Percentiles rank a stretch among this genome's conserved stretches.
Conservation (phyloP, 129 eudicot genomes). For the Gnaphalium uliginosum region DNA sequence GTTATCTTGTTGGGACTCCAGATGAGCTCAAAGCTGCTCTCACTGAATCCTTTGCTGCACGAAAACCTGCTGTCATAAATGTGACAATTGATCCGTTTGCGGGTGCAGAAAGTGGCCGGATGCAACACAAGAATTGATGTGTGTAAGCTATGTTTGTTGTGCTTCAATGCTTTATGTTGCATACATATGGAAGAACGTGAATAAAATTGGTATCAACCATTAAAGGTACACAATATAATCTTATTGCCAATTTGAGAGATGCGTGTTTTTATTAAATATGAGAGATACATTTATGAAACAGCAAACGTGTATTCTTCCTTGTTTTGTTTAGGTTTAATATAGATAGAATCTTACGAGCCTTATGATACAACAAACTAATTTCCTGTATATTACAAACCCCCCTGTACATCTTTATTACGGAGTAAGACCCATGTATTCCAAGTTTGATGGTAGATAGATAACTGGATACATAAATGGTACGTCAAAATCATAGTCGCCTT, state of each 20-base stretch:
- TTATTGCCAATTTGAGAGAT: not conserved
- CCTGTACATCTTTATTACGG: too few species aligned
- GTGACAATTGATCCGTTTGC: slow-evolving; percentile 93
- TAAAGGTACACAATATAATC: slow-evolving; percentile 15
- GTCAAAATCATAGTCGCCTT: too few species aligned
- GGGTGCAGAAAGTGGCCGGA: slow-evolving; percentile 94
- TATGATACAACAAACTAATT: too few species aligned
- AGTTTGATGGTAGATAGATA: too few species aligned
- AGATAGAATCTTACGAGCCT: too few species aligned
- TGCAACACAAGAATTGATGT: slow-evolving; percentile 95
- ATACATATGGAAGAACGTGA: slow-evolving; percentile 14
- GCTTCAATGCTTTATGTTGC: not conserved
- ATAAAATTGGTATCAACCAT: not conserved
- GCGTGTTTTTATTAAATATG: too few species aligned
- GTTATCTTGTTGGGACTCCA: slow-evolving; percentile 87
- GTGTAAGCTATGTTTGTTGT: slow-evolving; percentile 14
- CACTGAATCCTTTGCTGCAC: slow-evolving; percentile 64
- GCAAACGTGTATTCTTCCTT: too few species aligned
- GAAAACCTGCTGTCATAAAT: slow-evolving; percentile 90
- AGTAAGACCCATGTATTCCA: too few species aligned
- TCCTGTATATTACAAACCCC: too few species aligned
- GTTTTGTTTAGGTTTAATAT: too few species aligned
- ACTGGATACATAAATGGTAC: too few species aligned
- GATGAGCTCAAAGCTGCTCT: slow-evolving; percentile 89
- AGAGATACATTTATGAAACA: too few species aligned